These are phyloP conservation scores for Umbelopsis sp. DNA, from an alignment of 192 early-diverging fungal species.

Conservation along the genomic window DNA sequence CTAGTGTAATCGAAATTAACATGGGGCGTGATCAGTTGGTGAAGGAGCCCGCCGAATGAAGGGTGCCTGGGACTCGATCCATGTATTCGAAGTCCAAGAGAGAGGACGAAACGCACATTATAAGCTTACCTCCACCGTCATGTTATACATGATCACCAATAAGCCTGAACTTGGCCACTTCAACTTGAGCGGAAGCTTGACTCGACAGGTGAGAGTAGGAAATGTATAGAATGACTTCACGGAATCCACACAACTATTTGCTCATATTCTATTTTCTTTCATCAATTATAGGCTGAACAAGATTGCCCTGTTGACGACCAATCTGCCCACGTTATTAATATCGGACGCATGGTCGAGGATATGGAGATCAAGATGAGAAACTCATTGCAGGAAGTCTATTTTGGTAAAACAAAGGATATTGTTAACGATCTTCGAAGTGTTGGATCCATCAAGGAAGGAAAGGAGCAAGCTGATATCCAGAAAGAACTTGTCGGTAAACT, in stretches of 20 bases:
- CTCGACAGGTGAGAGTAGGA: slow-evolving; percentile 69
- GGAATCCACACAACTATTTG: background rate
- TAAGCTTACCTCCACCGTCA: slow-evolving; percentile 95
- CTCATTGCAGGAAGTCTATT: slow-evolving; percentile 92
- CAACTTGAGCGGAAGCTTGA: slow-evolving; percentile 91
- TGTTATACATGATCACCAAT: slow-evolving; percentile 87
- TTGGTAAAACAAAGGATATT: slow-evolving; percentile 97
- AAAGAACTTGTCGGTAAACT: slow-evolving; percentile 77
- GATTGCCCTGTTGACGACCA: slow-evolving; percentile 78
- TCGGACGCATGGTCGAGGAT: slow-evolving; percentile 96
- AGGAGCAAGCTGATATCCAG: slow-evolving; percentile 78
- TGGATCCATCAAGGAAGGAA: slow-evolving; percentile 72
- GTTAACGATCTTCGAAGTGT: slow-evolving; percentile 89
- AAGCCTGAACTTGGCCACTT: slow-evolving; percentile 67
- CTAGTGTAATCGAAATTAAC: background rate
- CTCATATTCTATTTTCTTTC: background rate
- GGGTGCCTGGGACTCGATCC: slow-evolving; percentile 98
- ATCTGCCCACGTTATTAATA: slow-evolving; percentile 85
- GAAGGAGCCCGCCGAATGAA: slow-evolving; percentile 72
- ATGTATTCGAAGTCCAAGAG: slow-evolving; percentile 92
- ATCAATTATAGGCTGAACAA: slow-evolving; percentile 68
- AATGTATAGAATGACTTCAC: background rate
- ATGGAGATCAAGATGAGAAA: slow-evolving; percentile 99
- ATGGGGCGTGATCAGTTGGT: slow-evolving; percentile 39
- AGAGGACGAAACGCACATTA: slow-evolving; percentile 87